These are phyloP conservation scores for Microbotryum intermedium DNA, from an alignment of 1,284 basidiomycete species.

Conservation along the genomic window DNA sequence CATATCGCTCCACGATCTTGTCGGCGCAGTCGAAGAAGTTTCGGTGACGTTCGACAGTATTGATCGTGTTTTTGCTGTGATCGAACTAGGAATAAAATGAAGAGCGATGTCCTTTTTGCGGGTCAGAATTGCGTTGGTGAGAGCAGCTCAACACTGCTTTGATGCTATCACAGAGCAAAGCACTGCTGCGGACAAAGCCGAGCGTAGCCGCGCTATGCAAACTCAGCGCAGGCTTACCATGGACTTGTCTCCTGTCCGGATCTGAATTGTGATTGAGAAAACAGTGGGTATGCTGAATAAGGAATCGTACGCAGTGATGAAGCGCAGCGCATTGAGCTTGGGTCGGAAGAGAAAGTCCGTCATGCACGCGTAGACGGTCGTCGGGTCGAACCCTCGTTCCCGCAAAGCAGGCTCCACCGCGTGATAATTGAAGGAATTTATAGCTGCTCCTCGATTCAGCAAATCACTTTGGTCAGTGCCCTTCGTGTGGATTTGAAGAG, in stretches of 20 bases:
- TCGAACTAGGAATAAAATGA: no score
- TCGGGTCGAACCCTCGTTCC: slow-evolving; percentile 1
- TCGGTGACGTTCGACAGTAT: slow-evolving; percentile 19
- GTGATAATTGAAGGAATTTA: no score
- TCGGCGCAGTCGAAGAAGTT: slow-evolving; percentile 21
- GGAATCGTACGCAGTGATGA: slow-evolving; percentile 20
- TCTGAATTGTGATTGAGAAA: slow-evolving; percentile 13
- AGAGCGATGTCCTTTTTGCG: no score
- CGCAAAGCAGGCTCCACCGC: no score
- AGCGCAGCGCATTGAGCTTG: slow-evolving; percentile 15
- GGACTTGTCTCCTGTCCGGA: slow-evolving; percentile 18
- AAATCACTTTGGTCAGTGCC: no score
- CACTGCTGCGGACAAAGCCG: no score
- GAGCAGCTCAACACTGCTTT: no score
- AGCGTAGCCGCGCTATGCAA: no score
- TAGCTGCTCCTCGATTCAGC: no score
- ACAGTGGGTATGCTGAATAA: slow-evolving; percentile 12
- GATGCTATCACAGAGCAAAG: no score
- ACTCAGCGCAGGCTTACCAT: background rate
- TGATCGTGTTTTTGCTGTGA: background rate
- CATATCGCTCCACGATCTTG: slow-evolving; percentile 12
- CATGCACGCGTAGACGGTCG: slow-evolving; percentile 20
- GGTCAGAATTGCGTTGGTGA: no score
- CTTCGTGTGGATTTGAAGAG: no score
- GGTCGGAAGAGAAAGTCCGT: slow-evolving; percentile 21